Base-by-base conservation (phyloP, 2,329 filamentous ascomycete species). In the Fusarium sp. region DNA sequence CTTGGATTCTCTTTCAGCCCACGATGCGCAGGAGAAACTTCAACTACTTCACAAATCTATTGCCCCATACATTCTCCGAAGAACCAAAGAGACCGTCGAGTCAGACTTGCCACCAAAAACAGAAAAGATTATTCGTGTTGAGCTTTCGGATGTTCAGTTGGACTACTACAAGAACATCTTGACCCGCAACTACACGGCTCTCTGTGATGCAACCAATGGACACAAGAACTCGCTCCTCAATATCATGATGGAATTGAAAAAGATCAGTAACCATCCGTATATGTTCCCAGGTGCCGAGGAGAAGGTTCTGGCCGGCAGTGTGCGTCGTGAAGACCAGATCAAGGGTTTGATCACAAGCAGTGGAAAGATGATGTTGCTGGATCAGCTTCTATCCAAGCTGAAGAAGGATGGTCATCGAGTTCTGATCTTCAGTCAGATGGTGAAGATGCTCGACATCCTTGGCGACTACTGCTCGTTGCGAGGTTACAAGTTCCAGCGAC, bases 171-270 rank as follows among this genome's bases (percentile, higher is more conserved):
- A 98, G 81, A 98, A 98, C 75, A 98, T 99, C 60, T 84, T 99
- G 23, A 98, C 96, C 0, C 90, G 95, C 74, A 99, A 99, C 76
- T 99, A 99, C 74, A 89, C 94, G 28, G 96, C 95, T 4, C 85
- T 99, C 30, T 97, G 96, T 72, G 92, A 97, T 74, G 95, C 94
- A 44, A 90, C 91, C 43, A 93, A 89, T 62, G 96, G 95, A 7
- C 93, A 96, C 77, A 98, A 97, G 79, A 95, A 97, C 70, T 98
- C 95, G 0, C 82, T 99, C 15, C 83, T 99, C 67, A 99, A 99
- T 79, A 96, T 99, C 77, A 97, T 99, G 88, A 99, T 99, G 96
- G 96, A 99, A 78, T 80, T 99, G 74, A 99, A 99, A 83, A 99
- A 99, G 80, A 94, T 96, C 77, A 98, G 95, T 81, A 99, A 99